Evolutionary conservation across 2,329 filamentous ascomycete genomes (phyloP), one percentile per base, ranked within the genome.

Genomic region (Penicillium olsonii): DNA sequence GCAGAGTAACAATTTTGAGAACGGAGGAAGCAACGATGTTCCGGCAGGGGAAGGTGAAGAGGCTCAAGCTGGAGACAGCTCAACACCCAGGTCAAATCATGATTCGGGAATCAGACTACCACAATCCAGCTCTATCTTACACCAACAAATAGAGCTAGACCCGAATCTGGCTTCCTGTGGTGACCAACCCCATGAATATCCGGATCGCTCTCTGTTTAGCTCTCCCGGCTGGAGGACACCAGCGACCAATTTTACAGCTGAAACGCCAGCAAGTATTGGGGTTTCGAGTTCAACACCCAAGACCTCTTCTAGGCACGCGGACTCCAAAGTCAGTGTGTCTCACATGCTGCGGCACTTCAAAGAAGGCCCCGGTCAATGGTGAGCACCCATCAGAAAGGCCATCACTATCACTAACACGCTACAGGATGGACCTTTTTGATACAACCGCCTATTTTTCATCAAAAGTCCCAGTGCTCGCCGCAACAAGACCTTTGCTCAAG

Each of bases 351-450:
- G 49, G 15, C 44, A 52, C 27, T 52, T 52, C 35, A 48, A 45
- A 17, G 17, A 42, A 38, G 45, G 49, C 1, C 49, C 49, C 10
- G 49, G 49, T n/a, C 49, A 52, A 33, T 52, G 49, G 49, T 52
- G 34, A 12, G 39, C 31, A 29, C 17, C 18, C 3, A 5, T 27
- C 11, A 10, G n/a, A 1, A 5, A 11, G 24, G 27, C 1, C 0
- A 33, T 8, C 3, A 22, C 46, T 2, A 29, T 22, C 3, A 18
- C 19, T 14, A 17, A 39, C 8, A 26, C 11, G 15, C 9, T 9
- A 5, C 7, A 56, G 63, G 51, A 60, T 64, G 60, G 62, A 65
- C 42, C 51, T 61, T 68, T 64, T 65, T 18, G 62, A 66, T 26
- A 59, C 60, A 12, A 61, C 56, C 15, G 55, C 54, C 5, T 66